Evolutionary conservation across 2,329 filamentous ascomycete species (phyloP), one percentile per base, ranked within the genome.

Genomic region (Byssothecium circinans): DNA sequence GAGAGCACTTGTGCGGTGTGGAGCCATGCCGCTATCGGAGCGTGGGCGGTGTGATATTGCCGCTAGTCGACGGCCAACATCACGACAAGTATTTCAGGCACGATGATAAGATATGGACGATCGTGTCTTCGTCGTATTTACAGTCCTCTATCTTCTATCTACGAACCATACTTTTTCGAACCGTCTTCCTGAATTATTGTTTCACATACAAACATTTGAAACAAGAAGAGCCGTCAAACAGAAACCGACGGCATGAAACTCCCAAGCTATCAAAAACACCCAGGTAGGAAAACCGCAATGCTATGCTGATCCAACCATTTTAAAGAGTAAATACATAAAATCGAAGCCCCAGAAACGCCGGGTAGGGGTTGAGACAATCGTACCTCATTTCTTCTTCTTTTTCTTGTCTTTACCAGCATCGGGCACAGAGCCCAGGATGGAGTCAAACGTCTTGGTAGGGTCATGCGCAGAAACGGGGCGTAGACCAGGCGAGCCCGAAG

Each of bases 391-490:
- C 55, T 63, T 64, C 42, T 65, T 65, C 45, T 65, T 64, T 14
- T 65, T 53, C 46, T 65, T 65, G 18, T 61, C 54, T 7, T 55
- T 54, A 11, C 57, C 48, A 22, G 56, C 50, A 17, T 57, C 34
- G 4, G 58, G 52, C 12, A 49, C 50, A n/a, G 60, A 57, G 8
- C 64, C 70, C n/a, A 78, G 52, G 38, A 79, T 78, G 14, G 70
- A 70, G 58, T 79, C 76, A 53, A 79, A 79, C 1, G 76, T 79
- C 64, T 75, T 76, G 45, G 49, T 74, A 14, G 73, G 67, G 47
- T 73, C 70, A 49, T 68, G 66, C 43, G 59, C 61, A 30, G 65
- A 66, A 10, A 47, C 54, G 4, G 67, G 68, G 42, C 65, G 57
- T 30, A 60, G 34, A 19, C 52, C 35, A 7, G 61, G 57, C 11